These are phyloP conservation scores for Moniliophthora roreri DNA, from an alignment of 1,284 basidiomycete genomes.

Conservation along the genomic window DNA sequence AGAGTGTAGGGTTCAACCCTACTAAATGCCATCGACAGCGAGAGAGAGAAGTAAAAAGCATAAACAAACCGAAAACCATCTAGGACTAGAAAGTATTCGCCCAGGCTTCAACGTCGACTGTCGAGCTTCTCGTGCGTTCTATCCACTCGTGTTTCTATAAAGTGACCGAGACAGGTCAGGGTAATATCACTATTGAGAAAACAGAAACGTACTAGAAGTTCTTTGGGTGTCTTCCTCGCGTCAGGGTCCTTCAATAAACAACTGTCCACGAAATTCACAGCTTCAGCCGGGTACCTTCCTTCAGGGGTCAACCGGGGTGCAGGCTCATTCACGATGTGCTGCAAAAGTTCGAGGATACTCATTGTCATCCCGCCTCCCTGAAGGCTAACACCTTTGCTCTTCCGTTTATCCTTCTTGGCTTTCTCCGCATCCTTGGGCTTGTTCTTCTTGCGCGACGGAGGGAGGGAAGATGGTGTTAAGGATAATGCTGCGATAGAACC, in stretches of 20 bases:
- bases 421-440: slow-evolving; percentile 33
- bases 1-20: not conserved
- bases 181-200: not conserved
- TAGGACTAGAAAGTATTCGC: slow-evolving; percentile 51
- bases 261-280: slow-evolving; percentile 78
- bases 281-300: slow-evolving; percentile 68
- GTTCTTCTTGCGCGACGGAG: slow-evolving; percentile 20
- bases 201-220: slow-evolving; percentile 62
- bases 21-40: slow-evolving; percentile 3
- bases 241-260: slow-evolving; percentile 86
- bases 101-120: slow-evolving; percentile 63
- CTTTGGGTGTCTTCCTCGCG: slow-evolving; percentile 76
- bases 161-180: slow-evolving; percentile 4
- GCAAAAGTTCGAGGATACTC: slow-evolving; percentile 94
- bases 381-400: slow-evolving; percentile 83
- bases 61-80: not conserved
- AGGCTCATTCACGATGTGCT: slow-evolving; percentile 97
- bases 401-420: slow-evolving; percentile 48
- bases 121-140: slow-evolving; percentile 43
- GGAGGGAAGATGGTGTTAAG: slow-evolving; percentile 23
- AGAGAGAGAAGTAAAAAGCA: not conserved
- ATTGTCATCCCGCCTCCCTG: slow-evolving; percentile 93
- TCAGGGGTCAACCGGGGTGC: slow-evolving; percentile 78
- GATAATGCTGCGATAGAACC: slow-evolving; percentile 12
- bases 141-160: slow-evolving; percentile 61